Conservation (phyloP, 1,139 yeast genomes). For the Ogataea hybrid region DNA sequence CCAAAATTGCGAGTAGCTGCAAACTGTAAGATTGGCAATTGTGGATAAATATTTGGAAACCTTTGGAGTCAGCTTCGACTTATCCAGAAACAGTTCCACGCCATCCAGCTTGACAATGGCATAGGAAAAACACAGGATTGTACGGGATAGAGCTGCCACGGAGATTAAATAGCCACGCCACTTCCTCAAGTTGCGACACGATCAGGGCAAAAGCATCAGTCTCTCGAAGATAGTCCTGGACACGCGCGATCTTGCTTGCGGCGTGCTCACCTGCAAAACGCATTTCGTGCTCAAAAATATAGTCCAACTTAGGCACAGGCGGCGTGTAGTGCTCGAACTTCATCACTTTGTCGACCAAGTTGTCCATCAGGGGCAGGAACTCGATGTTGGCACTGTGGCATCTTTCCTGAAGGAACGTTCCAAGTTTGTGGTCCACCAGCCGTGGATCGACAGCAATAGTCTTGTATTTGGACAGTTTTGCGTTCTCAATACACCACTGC, state of each 20-base stretch:
- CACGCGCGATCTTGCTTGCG: conserved; percentile 33
- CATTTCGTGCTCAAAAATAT: conserved; percentile 38
- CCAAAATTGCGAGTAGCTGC: conserved; percentile 45
- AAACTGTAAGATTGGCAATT: conserved; percentile 36
- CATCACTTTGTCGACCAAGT: conserved; percentile 50
- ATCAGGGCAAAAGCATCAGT: conserved; percentile 28
- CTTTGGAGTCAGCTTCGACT: conserved; percentile 34
- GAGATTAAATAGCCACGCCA: conserved; percentile 55
- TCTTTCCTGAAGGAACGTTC: conserved; percentile 30
- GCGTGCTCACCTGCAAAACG: conserved; percentile 46
- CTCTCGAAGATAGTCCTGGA: conserved; percentile 20
- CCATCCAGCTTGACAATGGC: conserved; percentile 36
- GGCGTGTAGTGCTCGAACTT: conserved; percentile 38
- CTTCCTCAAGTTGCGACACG: conserved; percentile 48
- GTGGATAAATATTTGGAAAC: conserved; percentile 28
- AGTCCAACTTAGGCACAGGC: conserved; percentile 34
- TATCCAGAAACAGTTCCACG: conserved; percentile 40
- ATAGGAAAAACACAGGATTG: conserved; percentile 52
- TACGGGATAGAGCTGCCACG: conserved; percentile 49
- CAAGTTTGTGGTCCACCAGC: conserved; percentile 34
- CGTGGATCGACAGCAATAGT: conserved; percentile 33
- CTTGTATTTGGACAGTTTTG: conserved; percentile 23
- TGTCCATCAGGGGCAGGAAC: conserved; percentile 42
- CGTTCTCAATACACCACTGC: conserved; percentile 44
- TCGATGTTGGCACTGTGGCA: conserved; percentile 38